A percentile compares a stretch with the other conserved stretches of the same genome.
These are phyloP conservation scores for Groenewaldozyma sp. DNA, from an alignment of 1,139 yeast species.

Conservation along the genomic window DNA sequence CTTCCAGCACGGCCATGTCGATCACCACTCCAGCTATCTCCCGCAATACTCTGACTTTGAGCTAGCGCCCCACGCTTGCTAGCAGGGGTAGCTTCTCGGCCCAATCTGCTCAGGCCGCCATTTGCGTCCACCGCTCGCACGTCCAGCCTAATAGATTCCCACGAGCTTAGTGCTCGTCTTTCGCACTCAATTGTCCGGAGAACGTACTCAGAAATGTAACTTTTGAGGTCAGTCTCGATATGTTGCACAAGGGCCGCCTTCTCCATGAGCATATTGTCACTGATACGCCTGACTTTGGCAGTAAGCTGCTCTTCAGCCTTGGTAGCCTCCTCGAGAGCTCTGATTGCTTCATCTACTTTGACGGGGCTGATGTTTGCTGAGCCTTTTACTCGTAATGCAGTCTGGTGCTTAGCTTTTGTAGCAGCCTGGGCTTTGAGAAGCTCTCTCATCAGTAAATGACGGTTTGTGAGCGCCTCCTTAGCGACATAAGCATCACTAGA, in stretches of 20 bases:
- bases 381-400: slow-evolving; percentile 66
- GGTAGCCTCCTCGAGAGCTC: slow-evolving; percentile 72
- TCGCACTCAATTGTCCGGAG: slow-evolving; percentile 77
- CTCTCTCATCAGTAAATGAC: slow-evolving; percentile 89
- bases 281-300: slow-evolving; percentile 68
- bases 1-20: slow-evolving; percentile 34
- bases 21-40: slow-evolving; percentile 55
- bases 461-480: slow-evolving; percentile 85
- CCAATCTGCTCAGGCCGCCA: slow-evolving; percentile 79
- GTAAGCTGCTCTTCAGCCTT: slow-evolving; percentile 66
- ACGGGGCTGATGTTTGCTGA: slow-evolving; percentile 74
- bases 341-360: slow-evolving; percentile 84
- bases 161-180: slow-evolving; percentile 63
- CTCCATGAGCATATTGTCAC: slow-evolving; percentile 79
- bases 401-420: slow-evolving; percentile 59
- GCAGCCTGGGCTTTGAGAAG: slow-evolving; percentile 67
- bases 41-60: slow-evolving; percentile 44
- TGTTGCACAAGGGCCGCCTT: slow-evolving; percentile 46
- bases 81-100: slow-evolving; percentile 50
- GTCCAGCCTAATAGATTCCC: slow-evolving; percentile 68
- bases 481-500: slow-evolving; percentile 74
- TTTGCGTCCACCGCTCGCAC: slow-evolving; percentile 66
- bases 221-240: slow-evolving; percentile 47
- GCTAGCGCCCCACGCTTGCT: slow-evolving; percentile 21
- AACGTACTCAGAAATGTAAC: slow-evolving; percentile 50